Conservation (phyloP, 805 yeast species). For the Cyberlindnera petersonii region DNA sequence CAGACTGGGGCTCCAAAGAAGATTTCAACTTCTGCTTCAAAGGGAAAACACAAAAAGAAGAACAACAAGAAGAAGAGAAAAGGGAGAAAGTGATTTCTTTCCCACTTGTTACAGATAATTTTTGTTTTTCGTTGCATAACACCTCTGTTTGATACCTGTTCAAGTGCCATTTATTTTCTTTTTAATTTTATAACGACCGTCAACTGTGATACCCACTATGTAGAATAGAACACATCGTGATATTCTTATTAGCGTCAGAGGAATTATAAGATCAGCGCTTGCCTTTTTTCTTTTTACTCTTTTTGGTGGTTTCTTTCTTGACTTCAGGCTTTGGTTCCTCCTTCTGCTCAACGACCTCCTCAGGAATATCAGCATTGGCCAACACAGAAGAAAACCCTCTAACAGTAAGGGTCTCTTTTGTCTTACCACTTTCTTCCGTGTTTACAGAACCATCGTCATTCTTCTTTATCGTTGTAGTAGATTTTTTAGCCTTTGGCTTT, state of each 20-base stretch:
- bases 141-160: background rate
- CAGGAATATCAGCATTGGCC: constrained; percentile 24
- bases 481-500: no score
- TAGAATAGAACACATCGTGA: no score
- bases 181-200: no score
- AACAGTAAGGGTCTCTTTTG: constrained; percentile 1
- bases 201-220: no score
- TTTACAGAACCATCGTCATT: background rate
- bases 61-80: constrained; percentile 15
- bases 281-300: constrained; percentile 27
- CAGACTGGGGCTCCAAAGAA: background rate
- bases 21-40: background rate
- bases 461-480: background rate
- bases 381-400: constrained; percentile 25
- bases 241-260: no score
- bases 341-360: constrained; percentile 11
- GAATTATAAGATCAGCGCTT: constrained; percentile 15
- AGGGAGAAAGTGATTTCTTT: constrained; percentile 9
- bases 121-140: no score
- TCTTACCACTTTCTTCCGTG: background rate
- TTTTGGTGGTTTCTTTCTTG: constrained; percentile 14
- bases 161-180: background rate
- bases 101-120: no score
- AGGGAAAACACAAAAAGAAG: constrained; percentile 12
- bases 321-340: constrained; percentile 3